These are phyloP conservation scores for Diutina mesorugosa DNA, from an alignment of 1,139 yeast genomes.

Conservation along the genomic window DNA sequence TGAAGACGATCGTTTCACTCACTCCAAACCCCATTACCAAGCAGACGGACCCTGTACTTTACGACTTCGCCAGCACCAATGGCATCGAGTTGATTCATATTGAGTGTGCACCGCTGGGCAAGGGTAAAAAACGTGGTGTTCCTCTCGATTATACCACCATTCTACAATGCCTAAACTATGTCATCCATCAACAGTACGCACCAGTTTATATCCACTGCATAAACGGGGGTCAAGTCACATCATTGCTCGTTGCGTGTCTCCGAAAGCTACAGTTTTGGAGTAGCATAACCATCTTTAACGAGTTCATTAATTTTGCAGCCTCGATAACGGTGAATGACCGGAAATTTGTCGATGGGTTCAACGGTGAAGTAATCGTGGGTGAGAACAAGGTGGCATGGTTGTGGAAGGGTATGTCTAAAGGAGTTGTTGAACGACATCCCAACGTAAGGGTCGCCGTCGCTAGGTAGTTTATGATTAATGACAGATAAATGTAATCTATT, in stretches of 20 bases:
- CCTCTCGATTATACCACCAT: conserved; percentile 63
- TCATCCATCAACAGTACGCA: conserved; percentile 44
- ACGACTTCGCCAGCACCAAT: conserved; percentile 34
- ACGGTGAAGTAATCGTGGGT: conserved; percentile 44
- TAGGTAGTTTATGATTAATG: not conserved
- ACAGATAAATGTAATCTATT: not conserved
- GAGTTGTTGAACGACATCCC: conserved; percentile 36
- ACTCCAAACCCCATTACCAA: conserved; percentile 62
- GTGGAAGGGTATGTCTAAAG: conserved; percentile 59
- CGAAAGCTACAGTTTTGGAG: conserved; percentile 85
- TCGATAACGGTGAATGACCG: conserved; percentile 75
- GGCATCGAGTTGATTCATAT: conserved; percentile 47
- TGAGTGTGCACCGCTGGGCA: conserved; percentile 52
- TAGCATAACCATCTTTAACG: conserved; percentile 75
- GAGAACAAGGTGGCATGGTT: conserved; percentile 56
- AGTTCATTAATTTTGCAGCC: conserved; percentile 68
- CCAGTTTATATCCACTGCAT: conserved; percentile 80
- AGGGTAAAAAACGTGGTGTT: conserved; percentile 67
- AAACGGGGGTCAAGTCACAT: conserved; percentile 82
- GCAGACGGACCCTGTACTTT: conserved; percentile 37
- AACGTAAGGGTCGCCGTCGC: conserved; percentile 15
- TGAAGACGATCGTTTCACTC: conserved; percentile 65
- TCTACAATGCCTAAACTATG: conserved; percentile 41
- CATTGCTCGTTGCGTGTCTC: conserved; percentile 74
- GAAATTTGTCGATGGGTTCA: conserved; percentile 68